phyloP scores from a whole-genome alignment of 2,329 filamentous ascomycete genomes.

The Colletotrichum siamense region DNA sequence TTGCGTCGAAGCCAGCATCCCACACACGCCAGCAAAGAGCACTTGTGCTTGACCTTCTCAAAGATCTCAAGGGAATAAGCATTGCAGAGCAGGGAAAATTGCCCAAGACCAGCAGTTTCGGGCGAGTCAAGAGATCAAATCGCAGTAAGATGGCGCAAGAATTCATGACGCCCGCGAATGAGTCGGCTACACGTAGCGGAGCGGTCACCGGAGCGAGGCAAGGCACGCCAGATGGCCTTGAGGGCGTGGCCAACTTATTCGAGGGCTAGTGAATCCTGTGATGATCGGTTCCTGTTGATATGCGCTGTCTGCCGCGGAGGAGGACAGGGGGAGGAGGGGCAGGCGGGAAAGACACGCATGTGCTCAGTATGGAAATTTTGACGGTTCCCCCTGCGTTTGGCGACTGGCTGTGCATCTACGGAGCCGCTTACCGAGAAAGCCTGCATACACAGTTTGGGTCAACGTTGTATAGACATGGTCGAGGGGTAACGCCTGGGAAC shows the following conservation, averaged over 20 bases:
- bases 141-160: constrained; percentile 69
- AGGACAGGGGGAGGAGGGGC: not conserved
- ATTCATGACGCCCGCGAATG: constrained; percentile 60
- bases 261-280: constrained; percentile 31
- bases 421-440: not conserved
- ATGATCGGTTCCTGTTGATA: not conserved
- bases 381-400: not conserved
- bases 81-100: constrained; percentile 94
- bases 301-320: not conserved
- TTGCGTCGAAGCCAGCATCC: constrained; percentile 62
- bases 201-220: constrained; percentile 32
- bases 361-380: not conserved
- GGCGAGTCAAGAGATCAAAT: constrained; percentile 46
- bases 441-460: not conserved
- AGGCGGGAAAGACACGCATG: not conserved
- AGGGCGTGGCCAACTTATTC: constrained; percentile 61
- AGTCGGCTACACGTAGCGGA: constrained; percentile 32
- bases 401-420: not conserved
- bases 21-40: constrained; percentile 80
- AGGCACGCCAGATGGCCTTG: constrained; percentile 55
- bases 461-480: not conserved
- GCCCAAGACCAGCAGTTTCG: constrained; percentile 53
- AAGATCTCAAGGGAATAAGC: constrained; percentile 86
- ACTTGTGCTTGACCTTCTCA: constrained; percentile 82
- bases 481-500: not conserved